Percentiles rank a stretch among this genome's conserved stretches.
Conservation (phyloP, 768 basidiomycete species). For the Boletus sp. region DNA sequence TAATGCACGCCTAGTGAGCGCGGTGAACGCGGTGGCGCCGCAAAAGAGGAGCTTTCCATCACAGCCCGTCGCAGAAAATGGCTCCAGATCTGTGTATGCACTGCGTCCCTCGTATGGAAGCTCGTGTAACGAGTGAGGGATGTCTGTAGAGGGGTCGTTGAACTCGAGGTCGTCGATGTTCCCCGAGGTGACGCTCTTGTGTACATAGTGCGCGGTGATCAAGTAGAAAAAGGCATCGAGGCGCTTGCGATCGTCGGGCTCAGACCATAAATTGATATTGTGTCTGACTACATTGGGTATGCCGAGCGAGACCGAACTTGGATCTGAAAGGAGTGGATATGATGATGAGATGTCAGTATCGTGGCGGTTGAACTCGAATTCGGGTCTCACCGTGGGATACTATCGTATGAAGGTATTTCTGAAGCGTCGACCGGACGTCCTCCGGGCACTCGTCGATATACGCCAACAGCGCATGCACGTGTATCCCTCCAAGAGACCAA, state of each 20-base stretch:
- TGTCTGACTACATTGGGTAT: neutral
- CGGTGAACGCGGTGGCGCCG: constrained; percentile 2
- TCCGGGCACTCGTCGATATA: constrained; percentile 13
- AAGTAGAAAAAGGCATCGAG: constrained; percentile 16
- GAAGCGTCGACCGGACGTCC: constrained; percentile 5
- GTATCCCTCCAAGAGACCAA: constrained; percentile 20
- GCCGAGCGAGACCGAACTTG: constrained; percentile 1
- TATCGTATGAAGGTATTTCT: constrained; percentile 20
- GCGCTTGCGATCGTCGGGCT: constrained; percentile 8
- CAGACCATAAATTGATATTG: neutral
- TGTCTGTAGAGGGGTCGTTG: neutral
- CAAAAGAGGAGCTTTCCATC: constrained; percentile 16
- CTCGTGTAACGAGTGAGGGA: constrained; percentile 11
- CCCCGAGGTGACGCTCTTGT: constrained; percentile 17
- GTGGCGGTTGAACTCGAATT: no score
- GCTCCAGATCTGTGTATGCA: constrained; percentile 7
- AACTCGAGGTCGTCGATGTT: constrained; percentile 19
- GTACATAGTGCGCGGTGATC: constrained; percentile 14
- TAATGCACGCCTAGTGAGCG: constrained; percentile 13
- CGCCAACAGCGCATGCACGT: constrained; percentile 9
- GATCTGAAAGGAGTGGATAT: constrained; percentile 7
- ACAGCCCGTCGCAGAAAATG: constrained; percentile 12
- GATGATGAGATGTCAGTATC: neutral
- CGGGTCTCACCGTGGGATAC: constrained; percentile 17
- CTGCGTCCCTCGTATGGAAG: constrained; percentile 13